phyloP scores from a whole-genome alignment of 2,329 filamentous ascomycete species.

The Xylaria sp. region DNA sequence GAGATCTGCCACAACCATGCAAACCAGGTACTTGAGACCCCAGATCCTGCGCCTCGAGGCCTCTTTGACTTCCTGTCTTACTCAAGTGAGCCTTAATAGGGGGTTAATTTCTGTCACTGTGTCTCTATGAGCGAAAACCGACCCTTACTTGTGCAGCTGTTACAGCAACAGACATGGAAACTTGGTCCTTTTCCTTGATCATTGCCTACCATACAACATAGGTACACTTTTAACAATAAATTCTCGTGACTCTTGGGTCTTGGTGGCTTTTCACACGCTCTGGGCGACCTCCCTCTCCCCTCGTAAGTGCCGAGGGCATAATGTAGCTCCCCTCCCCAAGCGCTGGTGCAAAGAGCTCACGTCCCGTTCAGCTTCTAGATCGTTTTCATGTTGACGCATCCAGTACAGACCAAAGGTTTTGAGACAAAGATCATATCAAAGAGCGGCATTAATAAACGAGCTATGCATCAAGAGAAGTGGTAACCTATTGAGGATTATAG shows the following conservation, averaged over 20 bases:
- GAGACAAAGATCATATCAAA: background rate
- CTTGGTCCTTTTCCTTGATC: background rate
- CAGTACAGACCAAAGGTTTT: background rate
- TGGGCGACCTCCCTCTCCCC: background rate
- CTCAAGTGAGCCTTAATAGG: background rate
- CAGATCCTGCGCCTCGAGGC: slow-evolving; percentile 11
- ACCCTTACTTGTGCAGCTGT: slow-evolving; percentile 7
- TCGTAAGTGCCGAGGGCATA: background rate
- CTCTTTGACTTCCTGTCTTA: slow-evolving; percentile 8
- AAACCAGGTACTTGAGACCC: slow-evolving; percentile 28
- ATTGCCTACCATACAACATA: background rate
- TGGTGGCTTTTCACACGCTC: background rate
- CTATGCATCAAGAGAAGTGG: background rate
- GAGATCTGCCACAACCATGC: slow-evolving; percentile 30
- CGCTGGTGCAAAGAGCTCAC: background rate
- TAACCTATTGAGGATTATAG: background rate
- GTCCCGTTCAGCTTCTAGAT: background rate
- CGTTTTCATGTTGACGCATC: background rate
- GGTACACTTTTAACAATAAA: background rate
- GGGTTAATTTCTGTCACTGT: background rate
- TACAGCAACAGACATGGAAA: background rate
- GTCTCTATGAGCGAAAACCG: background rate
- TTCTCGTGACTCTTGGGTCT: background rate
- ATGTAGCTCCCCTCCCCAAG: background rate
- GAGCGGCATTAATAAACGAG: background rate